Percentiles rank a stretch among this genome's conserved stretches.
These are phyloP conservation scores for Trypanosoma melophagium DNA, from an alignment of 208 protist genomes.

Conservation along the genomic window DNA sequence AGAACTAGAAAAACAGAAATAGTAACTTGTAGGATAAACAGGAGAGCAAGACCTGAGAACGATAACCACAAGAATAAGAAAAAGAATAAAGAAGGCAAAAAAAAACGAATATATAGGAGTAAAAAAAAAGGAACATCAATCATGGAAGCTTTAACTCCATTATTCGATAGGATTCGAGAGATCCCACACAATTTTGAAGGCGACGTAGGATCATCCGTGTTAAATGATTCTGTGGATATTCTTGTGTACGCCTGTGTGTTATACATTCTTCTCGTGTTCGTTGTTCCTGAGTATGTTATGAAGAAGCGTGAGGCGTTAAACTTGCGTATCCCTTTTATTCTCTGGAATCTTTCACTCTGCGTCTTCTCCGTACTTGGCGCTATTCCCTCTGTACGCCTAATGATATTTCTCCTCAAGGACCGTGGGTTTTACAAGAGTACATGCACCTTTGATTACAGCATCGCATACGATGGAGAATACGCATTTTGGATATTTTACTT, in stretches of 20 bases:
- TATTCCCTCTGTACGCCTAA: conserved; percentile 40
- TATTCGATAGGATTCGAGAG: neutral
- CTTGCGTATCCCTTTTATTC: conserved; percentile 38
- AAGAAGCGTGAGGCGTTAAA: conserved; percentile 54
- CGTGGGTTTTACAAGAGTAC: conserved; percentile 50
- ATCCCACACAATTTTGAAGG: conserved; percentile 17
- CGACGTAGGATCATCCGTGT: neutral
- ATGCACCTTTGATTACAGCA: conserved; percentile 48
- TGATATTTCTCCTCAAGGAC: conserved; percentile 21
- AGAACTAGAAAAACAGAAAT: too few relatives aligned
- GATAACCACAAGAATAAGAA: neutral
- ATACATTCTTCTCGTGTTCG: conserved; percentile 72
- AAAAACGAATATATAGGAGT: neutral
- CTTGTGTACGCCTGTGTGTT: conserved; percentile 41
- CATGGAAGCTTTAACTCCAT: conserved; percentile 11
- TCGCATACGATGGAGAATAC: conserved; percentile 56
- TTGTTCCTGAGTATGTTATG: conserved; percentile 67
- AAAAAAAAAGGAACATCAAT: neutral
- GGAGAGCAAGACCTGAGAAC: too few relatives aligned
- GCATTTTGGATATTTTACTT: conserved; percentile 72
- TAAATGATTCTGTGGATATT: conserved; percentile 34
- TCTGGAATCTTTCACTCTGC: conserved; percentile 81
- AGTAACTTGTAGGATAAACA: too few relatives aligned
- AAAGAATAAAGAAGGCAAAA: neutral
- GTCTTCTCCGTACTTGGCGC: conserved; percentile 72